Conservation (phyloP, 2,329 filamentous ascomycete species). For the Fusarium haematococcum region DNA sequence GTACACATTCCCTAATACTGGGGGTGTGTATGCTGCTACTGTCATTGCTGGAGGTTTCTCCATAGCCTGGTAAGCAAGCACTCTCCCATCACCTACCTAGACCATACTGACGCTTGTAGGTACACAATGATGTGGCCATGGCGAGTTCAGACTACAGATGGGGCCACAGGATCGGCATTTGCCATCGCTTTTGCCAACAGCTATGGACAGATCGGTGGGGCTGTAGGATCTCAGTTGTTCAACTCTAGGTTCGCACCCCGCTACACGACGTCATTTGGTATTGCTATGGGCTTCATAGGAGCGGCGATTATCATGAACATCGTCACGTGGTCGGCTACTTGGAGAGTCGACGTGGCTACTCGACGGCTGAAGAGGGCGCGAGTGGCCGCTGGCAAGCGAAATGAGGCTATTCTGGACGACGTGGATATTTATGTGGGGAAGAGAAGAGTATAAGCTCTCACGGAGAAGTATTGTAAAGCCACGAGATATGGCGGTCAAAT, state of each 20-base stretch:
- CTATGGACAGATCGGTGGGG: conserved; percentile 27
- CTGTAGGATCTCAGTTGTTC: conserved; percentile 24
- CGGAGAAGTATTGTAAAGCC: too few relatives aligned
- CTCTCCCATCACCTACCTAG: not conserved
- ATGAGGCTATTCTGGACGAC: not conserved
- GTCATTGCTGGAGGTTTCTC: conserved; percentile 56
- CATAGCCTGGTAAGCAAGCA: not conserved
- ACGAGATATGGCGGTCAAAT: not conserved
- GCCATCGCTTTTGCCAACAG: conserved; percentile 25
- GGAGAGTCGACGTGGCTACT: not conserved
- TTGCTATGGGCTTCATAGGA: not conserved
- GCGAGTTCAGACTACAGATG: conserved; percentile 25
- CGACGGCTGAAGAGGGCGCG: not conserved
- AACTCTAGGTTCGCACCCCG: not conserved
- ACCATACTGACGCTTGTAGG: not conserved
- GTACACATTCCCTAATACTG: conserved; percentile 31
- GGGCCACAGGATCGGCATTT: conserved; percentile 26
- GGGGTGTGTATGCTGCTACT: conserved; percentile 60
- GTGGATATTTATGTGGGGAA: not conserved
- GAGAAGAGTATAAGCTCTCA: not conserved
- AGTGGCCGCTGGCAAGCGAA: not conserved
- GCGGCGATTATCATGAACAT: not conserved
- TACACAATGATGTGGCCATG: conserved; percentile 57
- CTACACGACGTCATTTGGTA: not conserved
- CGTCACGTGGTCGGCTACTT: not conserved